Conservation (phyloP, 805 yeast genomes). For the Zygoascus biomembranicola region DNA sequence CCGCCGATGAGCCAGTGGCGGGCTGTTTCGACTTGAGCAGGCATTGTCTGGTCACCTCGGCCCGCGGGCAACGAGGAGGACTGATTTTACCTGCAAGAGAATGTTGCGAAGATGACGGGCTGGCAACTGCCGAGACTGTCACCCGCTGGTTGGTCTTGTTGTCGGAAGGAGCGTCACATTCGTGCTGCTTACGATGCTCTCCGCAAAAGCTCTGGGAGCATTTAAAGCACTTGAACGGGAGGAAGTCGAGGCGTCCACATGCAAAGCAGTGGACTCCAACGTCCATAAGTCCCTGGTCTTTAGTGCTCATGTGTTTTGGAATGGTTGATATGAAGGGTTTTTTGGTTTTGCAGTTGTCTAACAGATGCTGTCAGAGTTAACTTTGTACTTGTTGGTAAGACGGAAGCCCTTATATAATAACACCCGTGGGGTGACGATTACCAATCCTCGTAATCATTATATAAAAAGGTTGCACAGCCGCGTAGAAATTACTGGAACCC, state of each 20-base stretch:
- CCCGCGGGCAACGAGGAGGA: neutral
- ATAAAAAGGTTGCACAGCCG: no score
- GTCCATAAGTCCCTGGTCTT: constrained; percentile 23
- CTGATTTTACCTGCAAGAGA: neutral
- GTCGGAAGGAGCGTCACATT: constrained; percentile 20
- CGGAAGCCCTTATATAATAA: no score
- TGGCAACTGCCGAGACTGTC: neutral
- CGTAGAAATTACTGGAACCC: no score
- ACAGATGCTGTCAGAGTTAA: no score
- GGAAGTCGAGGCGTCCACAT: constrained; percentile 34
- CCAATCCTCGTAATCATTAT: no score
- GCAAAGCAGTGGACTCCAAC: constrained; percentile 33
- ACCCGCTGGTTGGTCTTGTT: neutral
- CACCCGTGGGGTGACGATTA: no score
- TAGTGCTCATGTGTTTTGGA: constrained; percentile 10
- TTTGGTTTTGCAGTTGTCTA: neutral
- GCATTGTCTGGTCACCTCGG: neutral
- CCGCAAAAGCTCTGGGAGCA: constrained; percentile 32
- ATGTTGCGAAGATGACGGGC: neutral
- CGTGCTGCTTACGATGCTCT: constrained; percentile 30
- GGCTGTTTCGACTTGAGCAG: neutral
- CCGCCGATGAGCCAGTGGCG: constrained; percentile 2
- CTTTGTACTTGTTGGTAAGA: no score
- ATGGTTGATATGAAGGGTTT: no score
- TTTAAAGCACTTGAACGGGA: constrained; percentile 33